phyloP scores from a whole-genome alignment of 2,329 filamentous ascomycete genomes.

The Rachicladosporium sp. region DNA sequence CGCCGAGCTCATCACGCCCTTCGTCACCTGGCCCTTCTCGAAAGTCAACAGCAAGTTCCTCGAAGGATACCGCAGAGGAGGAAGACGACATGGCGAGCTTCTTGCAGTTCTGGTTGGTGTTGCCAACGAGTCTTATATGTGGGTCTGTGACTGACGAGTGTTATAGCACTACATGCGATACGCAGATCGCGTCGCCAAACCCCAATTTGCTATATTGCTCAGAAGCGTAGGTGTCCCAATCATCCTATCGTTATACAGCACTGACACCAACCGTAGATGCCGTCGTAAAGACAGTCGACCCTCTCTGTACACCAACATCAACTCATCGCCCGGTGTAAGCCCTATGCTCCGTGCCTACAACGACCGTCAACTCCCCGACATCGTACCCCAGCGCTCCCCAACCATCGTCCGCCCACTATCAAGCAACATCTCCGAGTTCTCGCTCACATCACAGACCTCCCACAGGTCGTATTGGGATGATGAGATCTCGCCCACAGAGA shows the following conservation, averaged over 20 bases:
- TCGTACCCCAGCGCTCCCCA: constrained; percentile 36
- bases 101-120: constrained; percentile 39
- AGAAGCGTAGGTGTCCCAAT: constrained; percentile 39
- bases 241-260: not conserved
- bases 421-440: constrained; percentile 31
- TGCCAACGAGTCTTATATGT: constrained; percentile 2
- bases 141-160: constrained; percentile 3
- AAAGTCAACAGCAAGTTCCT: too few relatives aligned
- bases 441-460: constrained; percentile 51
- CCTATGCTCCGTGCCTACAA: constrained; percentile 14
- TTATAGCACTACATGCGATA: constrained; percentile 50
- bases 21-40: too few relatives aligned
- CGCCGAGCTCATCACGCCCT: not conserved
- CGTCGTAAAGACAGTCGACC: constrained; percentile 32
- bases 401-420: constrained; percentile 26
- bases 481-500: not conserved
- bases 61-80: constrained; percentile 24
- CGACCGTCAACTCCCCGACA: constrained; percentile 23
- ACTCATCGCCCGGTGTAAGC: constrained; percentile 17
- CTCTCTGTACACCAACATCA: constrained; percentile 4
- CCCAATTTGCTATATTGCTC: constrained; percentile 53
- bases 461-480: constrained; percentile 25
- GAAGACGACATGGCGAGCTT: constrained; percentile 42
- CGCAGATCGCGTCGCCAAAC: constrained; percentile 50
- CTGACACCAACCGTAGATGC: constrained; percentile 25